Base-by-base conservation (phyloP, 306 rosid genomes). In the Castanopsis chinensis region DNA sequence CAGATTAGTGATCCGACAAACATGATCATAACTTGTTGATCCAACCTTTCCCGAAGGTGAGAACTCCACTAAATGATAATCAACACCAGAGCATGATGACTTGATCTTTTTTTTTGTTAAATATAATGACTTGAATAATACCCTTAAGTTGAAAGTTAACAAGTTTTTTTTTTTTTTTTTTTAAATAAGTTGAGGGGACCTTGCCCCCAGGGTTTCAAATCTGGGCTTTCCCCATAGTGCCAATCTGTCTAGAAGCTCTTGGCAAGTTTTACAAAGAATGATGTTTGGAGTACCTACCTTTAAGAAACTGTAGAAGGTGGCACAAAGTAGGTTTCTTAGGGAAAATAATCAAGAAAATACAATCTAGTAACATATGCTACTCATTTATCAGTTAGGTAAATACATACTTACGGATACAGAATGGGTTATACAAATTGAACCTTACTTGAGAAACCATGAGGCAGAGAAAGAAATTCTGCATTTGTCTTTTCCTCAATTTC, bases 401-500 rank as follows among this genome's bases (percentile, higher is more conserved):
- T 19, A 19, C 12, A 67, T 19, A 35, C 25, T 67, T 8, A 59
- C 33, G 75, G 25, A 23, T 35, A 43, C 23, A n/a, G 63, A 67
- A 51, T 68, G 74, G 17, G 43, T 35, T 35, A 72, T 52, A 59
- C 63, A 65, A 43, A 79, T 21, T 55, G 63, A 69, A 72, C 73
- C 86, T 81, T 84, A 90, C 99, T 86, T 95, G 99, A 79, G 99
- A 92, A 84, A 93, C 92, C 98, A 91, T 89, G 78, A 95, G 96
- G 83, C 97, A 88, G 72, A 92, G 88, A 84, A 91, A 85, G 83
- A 95, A 92, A 83, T 93, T 95, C 73, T 91, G 86, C 98, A 92
- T 91, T 84, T 95, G 98, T 72, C 99, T 86, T 80, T 88, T 88
- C 88, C 99, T 91, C 83, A 95, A 78, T 80, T 82, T 93, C 90